Base-by-base conservation (phyloP, 2,329 filamentous ascomycete species). In the Colletotrichum phormii region DNA sequence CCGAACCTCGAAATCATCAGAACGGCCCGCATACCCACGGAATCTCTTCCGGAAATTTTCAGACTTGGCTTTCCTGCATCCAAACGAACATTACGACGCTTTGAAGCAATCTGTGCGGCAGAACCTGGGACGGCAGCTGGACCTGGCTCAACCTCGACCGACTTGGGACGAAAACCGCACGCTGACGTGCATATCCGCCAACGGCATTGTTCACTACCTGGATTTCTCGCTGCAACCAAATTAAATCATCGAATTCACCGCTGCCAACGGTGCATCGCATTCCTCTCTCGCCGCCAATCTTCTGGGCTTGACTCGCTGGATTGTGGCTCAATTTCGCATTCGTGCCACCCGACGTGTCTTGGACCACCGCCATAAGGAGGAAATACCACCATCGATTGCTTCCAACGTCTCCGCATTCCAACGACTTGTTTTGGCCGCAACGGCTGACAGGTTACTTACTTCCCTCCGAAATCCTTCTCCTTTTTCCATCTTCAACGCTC, bases 121-220 rank as follows among this genome's bases (percentile, higher is more conserved):
- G 49, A 70, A 72, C 53, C 66, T 70, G 70, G 66, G 70, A 72
- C 66, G 66, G 60, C 70, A 72, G 70, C 60, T 64, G 70, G 18
- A 72, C 60, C 54, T 55, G 55, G 70, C 60, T 70, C 60, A 49
- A 60, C 55, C 13, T 37, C 35, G 29, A 53, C 26, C 42, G 53
- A 69, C 66, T 64, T 72, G 24, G 66, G 70, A 72, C 70, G 70
- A 60, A 59, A 70, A 61, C 26, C 31, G 29, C 24, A 62, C 63
- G 29, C 18, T 22, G 6, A 60, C 35, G 2, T 42, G 13, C 11
- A 12, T 12, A 37, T 69, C 42, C 9, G 33, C 59, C 66, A 60
- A 66, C 18, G 13, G 13, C 26, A 24, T 26, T 18, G 11, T 26
- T 7, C 42, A 46, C 33, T 18, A 64, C 8, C 35, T 22, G 22